Evolutionary conservation across 305 asterid species (phyloP).

Genomic region (Fraxinus sp.): DNA sequence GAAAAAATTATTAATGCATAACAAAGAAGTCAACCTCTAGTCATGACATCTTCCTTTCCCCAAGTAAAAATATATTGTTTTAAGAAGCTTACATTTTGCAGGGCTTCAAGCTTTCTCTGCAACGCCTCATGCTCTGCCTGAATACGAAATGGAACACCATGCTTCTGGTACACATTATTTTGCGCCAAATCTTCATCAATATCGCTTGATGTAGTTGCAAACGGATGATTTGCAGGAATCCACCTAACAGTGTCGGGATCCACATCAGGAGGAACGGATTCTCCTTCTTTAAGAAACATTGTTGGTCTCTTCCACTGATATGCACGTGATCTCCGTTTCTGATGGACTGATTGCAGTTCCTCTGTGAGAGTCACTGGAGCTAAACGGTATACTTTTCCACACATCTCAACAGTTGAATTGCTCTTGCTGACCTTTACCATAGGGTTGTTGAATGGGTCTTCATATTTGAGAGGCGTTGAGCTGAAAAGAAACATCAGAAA

Average conservation of each 20-base stretch:
- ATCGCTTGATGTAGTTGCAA: slow-evolving; percentile 92
- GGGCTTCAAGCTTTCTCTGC: slow-evolving; percentile 89
- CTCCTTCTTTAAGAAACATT: slow-evolving; percentile 89
- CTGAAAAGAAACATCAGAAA: slow-evolving; percentile 39
- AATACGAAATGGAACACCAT: slow-evolving; percentile 93
- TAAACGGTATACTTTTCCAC: slow-evolving; percentile 86
- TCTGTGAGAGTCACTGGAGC: slow-evolving; percentile 94
- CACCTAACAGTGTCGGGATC: slow-evolving; percentile 97
- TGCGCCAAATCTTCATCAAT: slow-evolving; percentile 92
- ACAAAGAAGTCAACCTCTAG: background rate
- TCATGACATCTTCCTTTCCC: background rate
- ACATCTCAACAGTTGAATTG: slow-evolving; percentile 89
- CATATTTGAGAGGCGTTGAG: slow-evolving; percentile 82
- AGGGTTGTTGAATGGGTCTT: slow-evolving; percentile 94
- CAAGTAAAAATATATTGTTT: background rate
- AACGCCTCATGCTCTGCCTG: slow-evolving; percentile 96
- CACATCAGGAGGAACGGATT: slow-evolving; percentile 85
- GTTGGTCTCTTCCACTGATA: slow-evolving; percentile 98
- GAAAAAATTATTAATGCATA: background rate
- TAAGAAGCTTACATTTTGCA: slow-evolving; percentile 66
- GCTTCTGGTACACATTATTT: slow-evolving; percentile 82
- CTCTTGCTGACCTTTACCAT: slow-evolving; percentile 80
- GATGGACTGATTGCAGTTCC: slow-evolving; percentile 74
- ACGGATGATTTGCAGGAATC: slow-evolving; percentile 99
- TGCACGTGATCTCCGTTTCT: slow-evolving; percentile 92